Evolutionary conservation across 2,329 filamentous ascomycete species (phyloP), one percentile per base, ranked within the genome.

Genomic region (Xylariales sp.): DNA sequence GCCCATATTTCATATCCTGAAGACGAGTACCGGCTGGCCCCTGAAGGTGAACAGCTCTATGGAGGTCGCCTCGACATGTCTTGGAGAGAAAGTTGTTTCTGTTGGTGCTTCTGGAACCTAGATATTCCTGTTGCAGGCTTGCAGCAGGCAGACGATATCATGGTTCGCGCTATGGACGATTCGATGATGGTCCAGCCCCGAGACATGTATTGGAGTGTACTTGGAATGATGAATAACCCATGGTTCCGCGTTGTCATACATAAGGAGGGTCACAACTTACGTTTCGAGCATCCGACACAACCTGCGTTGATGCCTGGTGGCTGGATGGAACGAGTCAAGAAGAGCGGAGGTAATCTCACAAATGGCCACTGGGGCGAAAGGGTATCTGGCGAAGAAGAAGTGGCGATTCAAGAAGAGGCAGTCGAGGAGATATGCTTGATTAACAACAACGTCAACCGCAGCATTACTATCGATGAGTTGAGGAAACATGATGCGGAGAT

Each of bases 221-320:
- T 95, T 28, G 89, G 90, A 0, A 96, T 96, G 90, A 95, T 96
- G 90, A 95, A 95, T 64, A 95, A 95, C 53, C 86, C 88, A 0
- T 96, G 90, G 90, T 96, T 85, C 61, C 76, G 90, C 4, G 76
- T 96, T 1, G 78, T 82, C 2, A 85, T 96, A 41, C 77, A 80
- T 39, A 82, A 81, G 42, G 82, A 90, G 45, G 72, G 70, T 0
- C 70, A 77, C 12, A 63, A 57, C 6, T 64, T 95, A 31, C 73
- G 78, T 5, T 96, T 96, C 51, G 89, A 95, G 60, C 90, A 96
- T 53, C 90, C 90, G 0, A 94, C 88, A 3, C 84, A 89, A 48
- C 87, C 89, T 5, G 82, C 83, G 1, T 62, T 88, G 27, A 82
- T 83, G 49, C 74, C 84, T 0, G 86, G 86, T 11, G 90, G 90